phyloP scores from a whole-genome alignment of 768 basidiomycete genomes.

The Boletellus emodensis region DNA sequence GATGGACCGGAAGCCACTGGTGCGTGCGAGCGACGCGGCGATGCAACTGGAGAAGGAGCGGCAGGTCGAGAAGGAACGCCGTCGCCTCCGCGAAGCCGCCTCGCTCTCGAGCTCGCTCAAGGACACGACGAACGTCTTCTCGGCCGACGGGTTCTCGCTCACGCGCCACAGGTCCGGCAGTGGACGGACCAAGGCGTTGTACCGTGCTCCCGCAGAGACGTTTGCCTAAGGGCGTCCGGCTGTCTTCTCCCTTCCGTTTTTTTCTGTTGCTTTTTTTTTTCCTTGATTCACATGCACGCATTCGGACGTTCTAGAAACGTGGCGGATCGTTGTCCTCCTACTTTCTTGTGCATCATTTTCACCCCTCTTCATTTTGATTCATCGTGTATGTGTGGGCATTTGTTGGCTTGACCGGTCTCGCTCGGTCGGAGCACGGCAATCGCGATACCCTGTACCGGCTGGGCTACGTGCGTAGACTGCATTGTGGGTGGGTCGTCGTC shows the following conservation, averaged over 20 bases:
- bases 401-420: too few relatives aligned
- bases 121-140: constrained; percentile 26
- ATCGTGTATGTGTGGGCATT: too few relatives aligned
- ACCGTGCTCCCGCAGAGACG: constrained; percentile 14
- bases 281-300: not conserved
- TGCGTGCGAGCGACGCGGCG: constrained; percentile 52
- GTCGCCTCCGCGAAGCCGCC: constrained; percentile 21
- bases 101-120: constrained; percentile 21
- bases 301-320: constrained; percentile 19
- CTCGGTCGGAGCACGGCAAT: too few relatives aligned
- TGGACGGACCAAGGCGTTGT: constrained; percentile 7
- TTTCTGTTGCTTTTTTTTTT: too few relatives aligned
- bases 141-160: constrained; percentile 16
- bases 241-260: not conserved
- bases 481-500: too few relatives aligned
- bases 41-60: constrained; percentile 48
- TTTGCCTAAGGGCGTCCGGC: constrained; percentile 6
- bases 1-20: constrained; percentile 30
- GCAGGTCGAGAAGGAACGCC: constrained; percentile 31
- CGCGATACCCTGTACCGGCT: too few relatives aligned
- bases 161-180: constrained; percentile 20
- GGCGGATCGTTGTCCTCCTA: not conserved
- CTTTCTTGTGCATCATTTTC: too few relatives aligned
- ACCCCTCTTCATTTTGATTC: too few relatives aligned
- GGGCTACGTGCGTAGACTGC: too few relatives aligned